phyloP scores from a whole-genome alignment of 768 basidiomycete species.

The Boletus patriciae region DNA sequence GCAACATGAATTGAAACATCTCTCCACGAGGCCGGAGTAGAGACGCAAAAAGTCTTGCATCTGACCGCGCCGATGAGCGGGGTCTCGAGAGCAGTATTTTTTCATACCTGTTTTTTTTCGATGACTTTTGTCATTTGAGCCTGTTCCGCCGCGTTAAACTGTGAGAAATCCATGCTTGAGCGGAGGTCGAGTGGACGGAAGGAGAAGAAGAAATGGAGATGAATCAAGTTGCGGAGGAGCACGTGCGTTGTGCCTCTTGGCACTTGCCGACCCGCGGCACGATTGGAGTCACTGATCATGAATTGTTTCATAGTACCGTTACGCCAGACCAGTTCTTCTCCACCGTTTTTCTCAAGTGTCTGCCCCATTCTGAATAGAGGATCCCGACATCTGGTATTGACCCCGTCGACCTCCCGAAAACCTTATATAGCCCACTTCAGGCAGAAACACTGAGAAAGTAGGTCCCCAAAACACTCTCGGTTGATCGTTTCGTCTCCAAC shows the following conservation, averaged over 20 bases:
- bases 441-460: conserved; percentile 18
- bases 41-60: conserved; percentile 98
- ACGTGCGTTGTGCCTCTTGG: conserved; percentile 5
- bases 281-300: neutral
- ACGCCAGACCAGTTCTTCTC: neutral
- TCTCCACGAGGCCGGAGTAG: conserved; percentile 92
- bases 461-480: neutral
- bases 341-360: neutral
- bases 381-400: conserved; percentile 10
- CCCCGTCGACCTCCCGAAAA: conserved; percentile 3
- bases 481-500: conserved; percentile 18
- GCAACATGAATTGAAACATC: conserved; percentile 92
- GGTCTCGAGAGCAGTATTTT: neutral
- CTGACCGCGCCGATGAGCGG: conserved; percentile 41
- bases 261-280: conserved; percentile 13
- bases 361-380: neutral
- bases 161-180: conserved; percentile 81
- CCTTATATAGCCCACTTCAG: conserved; percentile 13
- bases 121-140: conserved; percentile 94
- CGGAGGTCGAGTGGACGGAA: neutral
- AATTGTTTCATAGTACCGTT: neutral
- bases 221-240: neutral
- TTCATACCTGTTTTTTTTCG: conserved; percentile 89
- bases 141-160: conserved; percentile 87
- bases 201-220: neutral